phyloP scores from a whole-genome alignment of 805 yeast species.

The Blastobotrys robertii region DNA sequence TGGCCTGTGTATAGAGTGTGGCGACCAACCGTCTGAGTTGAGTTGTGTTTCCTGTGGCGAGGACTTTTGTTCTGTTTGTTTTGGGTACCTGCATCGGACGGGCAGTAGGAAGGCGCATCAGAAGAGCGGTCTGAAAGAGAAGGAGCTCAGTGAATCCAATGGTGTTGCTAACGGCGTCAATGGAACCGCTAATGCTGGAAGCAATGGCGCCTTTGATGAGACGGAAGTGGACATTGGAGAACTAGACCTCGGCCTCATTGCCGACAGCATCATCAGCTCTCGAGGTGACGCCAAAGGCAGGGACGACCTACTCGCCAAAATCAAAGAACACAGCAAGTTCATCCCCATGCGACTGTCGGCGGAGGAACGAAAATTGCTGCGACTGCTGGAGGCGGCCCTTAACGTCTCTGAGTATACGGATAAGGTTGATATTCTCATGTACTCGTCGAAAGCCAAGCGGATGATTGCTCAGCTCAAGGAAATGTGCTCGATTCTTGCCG shows the following conservation, averaged over 20 bases:
- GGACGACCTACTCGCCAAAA: conserved; percentile 11
- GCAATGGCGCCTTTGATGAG: conserved; percentile 8
- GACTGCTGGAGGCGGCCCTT: conserved; percentile 64
- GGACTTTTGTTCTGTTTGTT: conserved; percentile 60
- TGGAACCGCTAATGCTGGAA: conserved; percentile 11
- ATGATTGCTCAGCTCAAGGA: conserved; percentile 65
- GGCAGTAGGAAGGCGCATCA: conserved; percentile 33
- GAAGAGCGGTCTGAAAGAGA: conserved; percentile 8
- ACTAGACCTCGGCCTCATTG: conserved; percentile 6
- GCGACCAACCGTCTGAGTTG: conserved; percentile 61
- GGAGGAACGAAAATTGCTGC: conserved; percentile 59
- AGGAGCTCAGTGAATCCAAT: conserved; percentile 8
- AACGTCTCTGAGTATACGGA: conserved; percentile 76
- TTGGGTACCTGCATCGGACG: conserved; percentile 55
- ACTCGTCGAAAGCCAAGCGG: conserved; percentile 58
- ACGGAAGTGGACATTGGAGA: conserved; percentile 2
- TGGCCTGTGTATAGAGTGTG: conserved; percentile 59
- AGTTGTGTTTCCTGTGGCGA: conserved; percentile 56
- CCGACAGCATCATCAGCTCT: conserved; percentile 10
- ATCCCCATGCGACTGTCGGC: conserved; percentile 61
- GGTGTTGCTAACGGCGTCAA: conserved; percentile 5
- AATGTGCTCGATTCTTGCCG: conserved; percentile 70
- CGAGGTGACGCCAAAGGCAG: conserved; percentile 12
- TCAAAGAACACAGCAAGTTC: conserved; percentile 35
- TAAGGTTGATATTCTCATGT: conserved; percentile 59